Evolutionary conservation across 2,329 filamentous ascomycete genomes (phyloP).

Genomic region (Cladobotryum protrusum): DNA sequence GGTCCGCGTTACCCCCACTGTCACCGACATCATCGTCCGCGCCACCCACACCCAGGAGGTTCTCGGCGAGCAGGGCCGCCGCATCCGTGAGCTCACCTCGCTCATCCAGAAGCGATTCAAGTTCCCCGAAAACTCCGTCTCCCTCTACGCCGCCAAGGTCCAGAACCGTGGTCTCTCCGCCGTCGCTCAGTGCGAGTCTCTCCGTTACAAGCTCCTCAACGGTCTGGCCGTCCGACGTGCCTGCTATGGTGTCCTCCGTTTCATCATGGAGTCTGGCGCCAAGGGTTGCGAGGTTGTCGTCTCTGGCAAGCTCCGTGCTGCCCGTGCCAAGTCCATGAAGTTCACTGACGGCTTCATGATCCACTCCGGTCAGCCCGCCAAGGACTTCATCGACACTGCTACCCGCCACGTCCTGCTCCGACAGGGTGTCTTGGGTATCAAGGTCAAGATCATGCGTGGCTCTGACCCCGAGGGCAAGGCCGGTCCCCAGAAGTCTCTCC

Average conservation of each 20-base stretch:
- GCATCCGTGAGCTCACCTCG: constrained; percentile 99
- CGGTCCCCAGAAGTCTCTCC: constrained; percentile 92
- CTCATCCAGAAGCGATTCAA: constrained; percentile 99
- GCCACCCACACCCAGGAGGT: constrained; percentile 99
- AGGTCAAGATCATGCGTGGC: constrained; percentile 99
- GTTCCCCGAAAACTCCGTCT: constrained; percentile 99
- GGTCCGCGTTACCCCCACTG: constrained; percentile 98
- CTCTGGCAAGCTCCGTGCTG: constrained; percentile 96
- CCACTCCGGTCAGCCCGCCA: constrained; percentile 98
- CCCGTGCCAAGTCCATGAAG: constrained; percentile 99
- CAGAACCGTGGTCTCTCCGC: constrained; percentile 99
- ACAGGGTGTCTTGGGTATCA: constrained; percentile 99
- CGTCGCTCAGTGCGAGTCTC: constrained; percentile 99
- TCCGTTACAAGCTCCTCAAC: constrained; percentile 99
- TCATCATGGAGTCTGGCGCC: constrained; percentile 99
- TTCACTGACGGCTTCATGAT: constrained; percentile 99
- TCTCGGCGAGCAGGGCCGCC: constrained; percentile 98
- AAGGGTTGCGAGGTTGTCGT: constrained; percentile 99
- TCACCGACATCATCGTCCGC: constrained; percentile 99
- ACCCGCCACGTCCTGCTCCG: constrained; percentile 99
- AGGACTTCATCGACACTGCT: constrained; percentile 98
- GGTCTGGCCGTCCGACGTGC: constrained; percentile 96
- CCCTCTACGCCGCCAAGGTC: constrained; percentile 99
- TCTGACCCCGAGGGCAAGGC: constrained; percentile 99
- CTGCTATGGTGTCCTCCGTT: constrained; percentile 99